These are phyloP conservation scores for Chlorella sp. DNA, from an alignment of 139 green algal genomes.

Conservation along the genomic window DNA sequence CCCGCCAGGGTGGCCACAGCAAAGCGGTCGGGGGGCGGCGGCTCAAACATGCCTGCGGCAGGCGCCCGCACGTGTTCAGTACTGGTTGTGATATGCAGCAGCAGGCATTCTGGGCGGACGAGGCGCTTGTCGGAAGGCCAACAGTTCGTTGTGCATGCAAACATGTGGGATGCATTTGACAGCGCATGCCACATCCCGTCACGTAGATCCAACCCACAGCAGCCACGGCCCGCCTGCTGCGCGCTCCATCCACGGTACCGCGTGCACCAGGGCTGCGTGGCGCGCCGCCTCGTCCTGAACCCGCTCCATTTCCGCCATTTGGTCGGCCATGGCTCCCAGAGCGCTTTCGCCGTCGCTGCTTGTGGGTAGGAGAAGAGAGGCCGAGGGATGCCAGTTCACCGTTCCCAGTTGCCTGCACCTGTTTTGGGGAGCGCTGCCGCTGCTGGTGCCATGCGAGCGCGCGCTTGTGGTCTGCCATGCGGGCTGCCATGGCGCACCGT, in stretches of 20 bases:
- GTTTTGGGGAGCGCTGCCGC: not conserved
- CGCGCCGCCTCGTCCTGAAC: constrained; percentile 11
- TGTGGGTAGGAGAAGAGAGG: too few relatives aligned
- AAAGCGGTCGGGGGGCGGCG: constrained; percentile 28
- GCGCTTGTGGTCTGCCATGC: not conserved
- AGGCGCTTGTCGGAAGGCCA: too few relatives aligned
- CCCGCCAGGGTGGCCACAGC: constrained; percentile 32
- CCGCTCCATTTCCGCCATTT: constrained; percentile 24
- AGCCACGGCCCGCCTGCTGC: not conserved
- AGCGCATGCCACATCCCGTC: too few relatives aligned
- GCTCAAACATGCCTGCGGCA: constrained; percentile 47
- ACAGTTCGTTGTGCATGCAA: too few relatives aligned
- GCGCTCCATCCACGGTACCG: constrained; percentile 30
- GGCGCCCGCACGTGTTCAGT: not conserved
- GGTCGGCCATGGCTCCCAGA: not conserved
- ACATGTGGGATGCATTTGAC: not conserved
- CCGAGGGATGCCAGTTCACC: not conserved
- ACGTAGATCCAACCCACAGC: not conserved
- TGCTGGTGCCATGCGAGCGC: too few relatives aligned
- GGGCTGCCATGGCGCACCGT: not conserved
- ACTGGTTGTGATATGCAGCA: too few relatives aligned
- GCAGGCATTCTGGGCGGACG: too few relatives aligned
- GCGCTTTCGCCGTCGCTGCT: not conserved
- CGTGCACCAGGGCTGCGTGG: constrained; percentile 44
- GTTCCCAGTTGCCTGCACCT: not conserved